phyloP scores from a whole-genome alignment of 2,329 filamentous ascomycete species.

The Akanthomyces uredinophilus region DNA sequence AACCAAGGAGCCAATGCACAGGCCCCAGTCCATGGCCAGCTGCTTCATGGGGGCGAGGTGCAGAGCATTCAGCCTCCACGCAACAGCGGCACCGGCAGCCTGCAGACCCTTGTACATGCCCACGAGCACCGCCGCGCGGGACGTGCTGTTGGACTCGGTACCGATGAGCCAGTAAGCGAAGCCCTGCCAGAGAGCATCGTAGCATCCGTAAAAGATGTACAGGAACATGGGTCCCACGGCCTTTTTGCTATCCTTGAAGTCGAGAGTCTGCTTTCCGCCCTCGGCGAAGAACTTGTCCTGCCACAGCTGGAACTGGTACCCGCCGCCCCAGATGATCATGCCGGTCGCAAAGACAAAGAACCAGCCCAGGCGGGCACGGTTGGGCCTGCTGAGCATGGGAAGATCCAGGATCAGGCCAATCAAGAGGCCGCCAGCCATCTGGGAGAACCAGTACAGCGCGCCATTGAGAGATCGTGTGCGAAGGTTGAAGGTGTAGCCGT shows the following conservation, averaged over 20 bases:
- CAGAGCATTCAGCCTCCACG: slow-evolving; percentile 39
- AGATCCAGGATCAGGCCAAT: slow-evolving; percentile 43
- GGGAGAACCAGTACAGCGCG: slow-evolving; percentile 50
- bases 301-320: slow-evolving; percentile 60
- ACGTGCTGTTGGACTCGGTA: slow-evolving; percentile 37
- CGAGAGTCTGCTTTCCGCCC: slow-evolving; percentile 39
- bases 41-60: slow-evolving; percentile 33
- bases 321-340: slow-evolving; percentile 53
- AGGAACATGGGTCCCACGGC: slow-evolving; percentile 61
- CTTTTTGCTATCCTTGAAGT: slow-evolving; percentile 41
- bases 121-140: slow-evolving; percentile 37
- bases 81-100: slow-evolving; percentile 38
- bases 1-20: slow-evolving; percentile 39
- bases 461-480: slow-evolving; percentile 51
- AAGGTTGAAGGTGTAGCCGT: slow-evolving; percentile 49
- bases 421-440: slow-evolving; percentile 49
- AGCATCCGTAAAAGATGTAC: slow-evolving; percentile 66
- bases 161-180: slow-evolving; percentile 58
- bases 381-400: slow-evolving; percentile 35
- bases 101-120: slow-evolving; percentile 44
- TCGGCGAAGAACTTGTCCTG: slow-evolving; percentile 39
- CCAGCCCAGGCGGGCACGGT: slow-evolving; percentile 44
- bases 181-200: slow-evolving; percentile 63
- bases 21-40: slow-evolving; percentile 41
- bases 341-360: slow-evolving; percentile 41